Conservation (phyloP, 2,329 filamentous ascomycete genomes). For the Exophiala dermatitidis region DNA sequence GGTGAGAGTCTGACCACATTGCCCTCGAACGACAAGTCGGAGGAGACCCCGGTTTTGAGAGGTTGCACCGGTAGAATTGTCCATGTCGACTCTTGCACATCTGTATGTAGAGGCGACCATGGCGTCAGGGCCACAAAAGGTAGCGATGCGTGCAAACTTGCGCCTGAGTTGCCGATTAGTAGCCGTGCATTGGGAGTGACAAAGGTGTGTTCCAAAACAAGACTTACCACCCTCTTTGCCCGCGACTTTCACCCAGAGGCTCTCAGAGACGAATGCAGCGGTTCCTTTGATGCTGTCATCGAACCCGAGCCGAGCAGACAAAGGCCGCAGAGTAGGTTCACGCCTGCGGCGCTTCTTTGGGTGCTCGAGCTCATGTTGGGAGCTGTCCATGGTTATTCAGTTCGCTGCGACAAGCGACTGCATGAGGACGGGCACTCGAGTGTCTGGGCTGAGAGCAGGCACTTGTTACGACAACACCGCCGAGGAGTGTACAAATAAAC, state of each 20-base stretch:
- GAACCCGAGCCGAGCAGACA: slow-evolving; percentile 72
- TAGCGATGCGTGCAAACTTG: neutral
- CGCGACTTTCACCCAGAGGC: slow-evolving; percentile 70
- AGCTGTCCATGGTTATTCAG: slow-evolving; percentile 37
- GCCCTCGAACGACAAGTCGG: slow-evolving; percentile 54
- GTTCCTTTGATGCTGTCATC: slow-evolving; percentile 82
- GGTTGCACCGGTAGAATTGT: slow-evolving; percentile 66
- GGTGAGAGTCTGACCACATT: slow-evolving; percentile 73
- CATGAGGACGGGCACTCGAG: slow-evolving; percentile 1
- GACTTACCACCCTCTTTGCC: slow-evolving; percentile 39
- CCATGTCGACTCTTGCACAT: slow-evolving; percentile 63
- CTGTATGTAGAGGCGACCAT: slow-evolving; percentile 36
- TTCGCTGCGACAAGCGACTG: neutral
- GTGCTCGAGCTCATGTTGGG: slow-evolving; percentile 38
- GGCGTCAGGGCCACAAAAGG: slow-evolving; percentile 43
- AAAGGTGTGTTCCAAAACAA: slow-evolving; percentile 8
- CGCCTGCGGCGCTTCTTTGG: slow-evolving; percentile 48
- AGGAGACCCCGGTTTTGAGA: slow-evolving; percentile 40
- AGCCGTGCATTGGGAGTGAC: slow-evolving; percentile 9
- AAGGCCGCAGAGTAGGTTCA: slow-evolving; percentile 44
- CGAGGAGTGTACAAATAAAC: too few species aligned
- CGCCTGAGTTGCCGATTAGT: slow-evolving; percentile 9
- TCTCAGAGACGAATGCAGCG: slow-evolving; percentile 76
- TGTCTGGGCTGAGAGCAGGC: too few species aligned
- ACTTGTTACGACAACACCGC: too few species aligned